These are phyloP conservation scores for Pythium myriotylum DNA, from an alignment of 352 stramenopile genomes.

Conservation along the genomic window DNA sequence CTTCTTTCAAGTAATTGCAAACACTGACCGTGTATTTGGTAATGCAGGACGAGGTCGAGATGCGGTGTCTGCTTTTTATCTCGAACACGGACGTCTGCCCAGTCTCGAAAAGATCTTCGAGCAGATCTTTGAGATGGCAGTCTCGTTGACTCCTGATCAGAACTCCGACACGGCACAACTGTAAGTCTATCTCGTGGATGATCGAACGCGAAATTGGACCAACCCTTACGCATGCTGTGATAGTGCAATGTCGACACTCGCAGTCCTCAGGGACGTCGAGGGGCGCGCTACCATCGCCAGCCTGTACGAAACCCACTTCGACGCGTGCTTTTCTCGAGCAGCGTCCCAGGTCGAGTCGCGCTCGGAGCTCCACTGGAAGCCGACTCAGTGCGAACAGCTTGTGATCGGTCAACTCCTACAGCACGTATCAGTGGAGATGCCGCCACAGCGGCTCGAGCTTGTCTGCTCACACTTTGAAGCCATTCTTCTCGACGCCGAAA, in stretches of 20 bases:
- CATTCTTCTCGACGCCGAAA: background rate
- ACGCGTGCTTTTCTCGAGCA: conserved; percentile 26
- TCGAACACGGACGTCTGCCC: conserved; percentile 46
- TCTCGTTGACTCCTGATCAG: conserved; percentile 29
- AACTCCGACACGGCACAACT: background rate
- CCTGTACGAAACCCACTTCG: conserved; percentile 41
- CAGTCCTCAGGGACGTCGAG: conserved; percentile 35
- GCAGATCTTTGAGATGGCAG: conserved; percentile 46
- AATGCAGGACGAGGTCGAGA: conserved; percentile 44
- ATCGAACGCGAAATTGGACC: background rate
- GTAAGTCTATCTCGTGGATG: conserved; percentile 23
- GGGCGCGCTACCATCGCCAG: conserved; percentile 7
- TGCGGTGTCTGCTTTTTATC: conserved; percentile 53
- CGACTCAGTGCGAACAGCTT: conserved; percentile 30
- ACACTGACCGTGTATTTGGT: no score
- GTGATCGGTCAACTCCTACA: conserved; percentile 35
- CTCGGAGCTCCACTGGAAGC: conserved; percentile 44
- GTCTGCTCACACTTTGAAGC: conserved; percentile 7
- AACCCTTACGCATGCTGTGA: background rate
- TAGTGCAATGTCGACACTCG: conserved; percentile 33
- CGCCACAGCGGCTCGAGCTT: background rate
- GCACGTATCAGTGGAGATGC: conserved; percentile 11
- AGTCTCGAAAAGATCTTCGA: conserved; percentile 25
- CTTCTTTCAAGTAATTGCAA: no score
- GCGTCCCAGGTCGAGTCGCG: conserved; percentile 27